Evolutionary conservation across 176 grass and related monocot genomes (phyloP).

Genomic region (Cymbopogon citratus): DNA sequence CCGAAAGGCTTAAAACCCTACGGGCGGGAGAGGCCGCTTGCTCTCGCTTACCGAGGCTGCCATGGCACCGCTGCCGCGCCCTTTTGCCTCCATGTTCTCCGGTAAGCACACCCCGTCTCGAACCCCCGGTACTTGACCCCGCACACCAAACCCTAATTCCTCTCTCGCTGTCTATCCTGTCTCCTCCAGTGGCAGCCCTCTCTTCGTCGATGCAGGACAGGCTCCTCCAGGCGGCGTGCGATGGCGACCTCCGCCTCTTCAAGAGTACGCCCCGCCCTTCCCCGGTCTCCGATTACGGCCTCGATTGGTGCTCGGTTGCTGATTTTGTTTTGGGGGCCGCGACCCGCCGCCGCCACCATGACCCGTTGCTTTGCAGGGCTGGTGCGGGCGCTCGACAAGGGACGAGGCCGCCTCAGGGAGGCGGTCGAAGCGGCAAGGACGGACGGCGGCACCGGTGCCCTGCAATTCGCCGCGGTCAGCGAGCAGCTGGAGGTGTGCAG

Average conservation of each 20-base stretch:
- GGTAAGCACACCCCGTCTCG: background rate
- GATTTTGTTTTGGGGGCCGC: background rate
- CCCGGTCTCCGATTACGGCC: background rate
- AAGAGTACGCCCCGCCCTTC: background rate
- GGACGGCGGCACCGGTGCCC: background rate
- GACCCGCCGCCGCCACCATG: background rate
- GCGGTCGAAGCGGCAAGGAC: background rate
- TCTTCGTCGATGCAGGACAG: background rate
- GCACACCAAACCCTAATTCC: background rate
- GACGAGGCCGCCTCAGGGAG: background rate
- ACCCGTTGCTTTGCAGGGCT: background rate
- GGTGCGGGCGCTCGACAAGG: conserved; percentile 3
- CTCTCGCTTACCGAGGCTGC: background rate
- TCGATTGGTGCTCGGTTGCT: background rate
- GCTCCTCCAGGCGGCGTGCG: background rate
- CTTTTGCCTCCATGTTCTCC: background rate
- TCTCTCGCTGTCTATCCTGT: background rate
- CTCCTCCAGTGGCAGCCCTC: background rate
- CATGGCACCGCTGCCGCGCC: background rate
- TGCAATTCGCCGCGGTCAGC: background rate
- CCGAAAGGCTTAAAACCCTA: too few relatives aligned
- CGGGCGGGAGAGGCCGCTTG: too few relatives aligned
- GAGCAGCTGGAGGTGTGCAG: conserved; percentile 15
- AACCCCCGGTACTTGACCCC: background rate
- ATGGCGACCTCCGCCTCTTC: background rate